Percentiles rank a stretch among this genome's conserved stretches.
Conservation (phyloP, 192 early-diverging fungal species). For the Cetraspora pellucida region DNA sequence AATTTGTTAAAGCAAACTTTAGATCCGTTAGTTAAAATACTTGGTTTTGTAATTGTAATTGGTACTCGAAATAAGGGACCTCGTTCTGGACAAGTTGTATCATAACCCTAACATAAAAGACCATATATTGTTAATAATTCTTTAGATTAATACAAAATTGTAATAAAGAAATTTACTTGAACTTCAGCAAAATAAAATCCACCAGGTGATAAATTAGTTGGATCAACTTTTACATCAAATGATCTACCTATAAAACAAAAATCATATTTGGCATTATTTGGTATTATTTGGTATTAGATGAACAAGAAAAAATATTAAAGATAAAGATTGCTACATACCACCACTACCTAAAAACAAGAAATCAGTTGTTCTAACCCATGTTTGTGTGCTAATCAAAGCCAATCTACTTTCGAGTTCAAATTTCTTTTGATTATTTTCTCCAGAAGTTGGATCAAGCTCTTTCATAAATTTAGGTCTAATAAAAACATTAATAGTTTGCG, state of each 20-base stretch:
- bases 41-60: conserved; percentile 86
- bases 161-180: conserved; percentile 18
- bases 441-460: conserved; percentile 58
- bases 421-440: conserved; percentile 61
- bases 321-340: conserved; percentile 42
- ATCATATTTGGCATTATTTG: too few species aligned
- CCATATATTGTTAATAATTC: neutral
- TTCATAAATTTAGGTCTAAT: conserved; percentile 65
- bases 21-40: conserved; percentile 48
- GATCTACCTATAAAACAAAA: conserved; percentile 40
- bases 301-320: conserved; percentile 11
- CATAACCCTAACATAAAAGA: conserved; percentile 57
- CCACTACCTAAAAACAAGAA: conserved; percentile 68
- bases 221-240: conserved; percentile 80
- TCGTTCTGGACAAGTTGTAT: conserved; percentile 67
- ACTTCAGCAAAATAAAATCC: conserved; percentile 78
- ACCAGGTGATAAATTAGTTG: conserved; percentile 74
- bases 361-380: conserved; percentile 81
- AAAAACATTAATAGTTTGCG: conserved; percentile 58
- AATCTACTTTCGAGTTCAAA: conserved; percentile 81
- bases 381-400: conserved; percentile 63
- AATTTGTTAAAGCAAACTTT: conserved; percentile 58
- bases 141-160: neutral
- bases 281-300: conserved; percentile 7
- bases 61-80: conserved; percentile 88